A percentile compares a stretch with the other conserved stretches of the same genome.
Evolutionary conservation across 2,329 filamentous ascomycete genomes (phyloP).

Genomic region (Cordyceps militaris): DNA sequence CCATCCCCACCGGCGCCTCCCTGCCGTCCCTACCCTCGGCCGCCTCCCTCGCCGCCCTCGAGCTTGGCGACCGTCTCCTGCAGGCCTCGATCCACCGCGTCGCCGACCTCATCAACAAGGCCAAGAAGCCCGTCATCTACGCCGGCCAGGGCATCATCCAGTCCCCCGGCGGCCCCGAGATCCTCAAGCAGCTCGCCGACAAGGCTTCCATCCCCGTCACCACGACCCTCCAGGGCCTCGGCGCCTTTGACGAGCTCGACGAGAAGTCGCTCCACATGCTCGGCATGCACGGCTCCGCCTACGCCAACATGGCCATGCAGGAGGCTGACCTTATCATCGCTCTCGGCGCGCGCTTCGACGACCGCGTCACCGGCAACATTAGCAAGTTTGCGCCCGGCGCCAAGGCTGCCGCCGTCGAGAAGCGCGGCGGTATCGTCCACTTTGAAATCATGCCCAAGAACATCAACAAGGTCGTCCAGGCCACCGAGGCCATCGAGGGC

Average conservation of each 20-base stretch:
- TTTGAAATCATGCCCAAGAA: conserved; percentile 99
- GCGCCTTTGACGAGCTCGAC: conserved; percentile 86
- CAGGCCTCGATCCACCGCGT: conserved; percentile 67
- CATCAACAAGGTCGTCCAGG: conserved; percentile 98
- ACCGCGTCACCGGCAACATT: conserved; percentile 80
- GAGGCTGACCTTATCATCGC: conserved; percentile 94
- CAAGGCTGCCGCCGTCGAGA: conserved; percentile 74
- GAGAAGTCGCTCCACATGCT: conserved; percentile 96
- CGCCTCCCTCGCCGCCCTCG: conserved; percentile 72
- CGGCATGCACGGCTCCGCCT: conserved; percentile 95
- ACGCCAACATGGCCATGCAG: conserved; percentile 97
- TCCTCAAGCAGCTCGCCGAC: conserved; percentile 80
- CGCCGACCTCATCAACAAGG: conserved; percentile 73
- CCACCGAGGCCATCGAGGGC: conserved; percentile 90
- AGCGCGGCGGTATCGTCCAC: conserved; percentile 88
- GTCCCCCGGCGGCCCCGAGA: conserved; percentile 66
- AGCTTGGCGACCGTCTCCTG: conserved; percentile 65
- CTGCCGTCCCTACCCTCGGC: conserved; percentile 79
- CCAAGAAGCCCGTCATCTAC: conserved; percentile 93
- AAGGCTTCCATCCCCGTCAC: conserved; percentile 91
- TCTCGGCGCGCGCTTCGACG: conserved; percentile 88
- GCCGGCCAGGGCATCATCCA: conserved; percentile 85
- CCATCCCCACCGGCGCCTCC: conserved; percentile 70
- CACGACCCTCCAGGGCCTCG: conserved; percentile 89
- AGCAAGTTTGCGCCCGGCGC: conserved; percentile 85